Conservation (phyloP, 2,329 filamentous ascomycete genomes). For the Ceratocystis eucalypticola region DNA sequence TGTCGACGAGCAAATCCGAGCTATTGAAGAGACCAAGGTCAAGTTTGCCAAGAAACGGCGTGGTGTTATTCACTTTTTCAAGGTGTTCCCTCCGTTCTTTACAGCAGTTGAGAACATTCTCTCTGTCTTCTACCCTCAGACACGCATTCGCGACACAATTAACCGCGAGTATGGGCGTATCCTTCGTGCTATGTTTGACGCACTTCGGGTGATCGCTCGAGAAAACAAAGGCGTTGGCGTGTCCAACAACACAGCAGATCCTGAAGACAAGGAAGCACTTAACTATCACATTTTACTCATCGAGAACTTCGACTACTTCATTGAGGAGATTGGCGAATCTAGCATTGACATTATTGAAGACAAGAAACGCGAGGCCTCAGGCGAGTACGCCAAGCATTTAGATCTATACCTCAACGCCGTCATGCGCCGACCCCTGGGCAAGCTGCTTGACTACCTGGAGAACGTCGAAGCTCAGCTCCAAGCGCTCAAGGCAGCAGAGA, state of each 20-base stretch:
- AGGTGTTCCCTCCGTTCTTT: constrained; percentile 81
- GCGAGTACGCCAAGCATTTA: constrained; percentile 78
- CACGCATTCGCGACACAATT: constrained; percentile 56
- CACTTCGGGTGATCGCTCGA: constrained; percentile 80
- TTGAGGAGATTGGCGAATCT: constrained; percentile 69
- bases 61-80: constrained; percentile 89
- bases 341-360: constrained; percentile 63
- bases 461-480: constrained; percentile 64
- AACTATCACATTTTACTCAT: constrained; percentile 97
- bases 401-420: constrained; percentile 74
- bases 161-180: constrained; percentile 81
- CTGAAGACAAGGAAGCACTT: constrained; percentile 87
- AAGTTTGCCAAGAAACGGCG: constrained; percentile 92
- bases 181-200: constrained; percentile 93
- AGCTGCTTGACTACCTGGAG: constrained; percentile 81
- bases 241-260: constrained; percentile 35
- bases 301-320: constrained; percentile 97
- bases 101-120: constrained; percentile 74
- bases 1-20: constrained; percentile 85
- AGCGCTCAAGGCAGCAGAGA: constrained; percentile 43
- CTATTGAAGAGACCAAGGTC: constrained; percentile 95
- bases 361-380: constrained; percentile 65
- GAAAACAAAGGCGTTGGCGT: constrained; percentile 45
- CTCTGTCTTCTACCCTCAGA: constrained; percentile 37
- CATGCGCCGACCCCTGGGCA: constrained; percentile 76